Evolutionary conservation across 2,329 filamentous ascomycete species (phyloP).

Genomic region (Claviceps lovelessii): DNA sequence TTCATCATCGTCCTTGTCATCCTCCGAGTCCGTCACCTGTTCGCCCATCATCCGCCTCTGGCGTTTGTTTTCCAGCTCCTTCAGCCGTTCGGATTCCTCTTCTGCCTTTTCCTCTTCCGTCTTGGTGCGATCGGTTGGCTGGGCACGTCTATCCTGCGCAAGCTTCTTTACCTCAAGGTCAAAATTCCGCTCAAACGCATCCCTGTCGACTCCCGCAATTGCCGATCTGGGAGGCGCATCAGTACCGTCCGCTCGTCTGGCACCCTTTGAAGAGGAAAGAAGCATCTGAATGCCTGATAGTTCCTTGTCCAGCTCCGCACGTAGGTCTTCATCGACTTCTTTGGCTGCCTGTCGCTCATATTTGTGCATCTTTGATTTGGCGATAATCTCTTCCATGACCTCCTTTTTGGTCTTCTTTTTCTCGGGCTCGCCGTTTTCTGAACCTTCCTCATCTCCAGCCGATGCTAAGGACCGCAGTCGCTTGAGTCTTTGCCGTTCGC

Average conservation of each 20-base stretch:
- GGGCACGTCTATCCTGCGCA: conserved; percentile 68
- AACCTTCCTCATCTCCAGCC: conserved; percentile 31
- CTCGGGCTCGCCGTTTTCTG: conserved; percentile 48
- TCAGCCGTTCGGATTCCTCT: conserved; percentile 62
- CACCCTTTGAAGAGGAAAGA: conserved; percentile 38
- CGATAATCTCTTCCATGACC: conserved; percentile 94
- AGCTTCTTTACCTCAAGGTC: conserved; percentile 72
- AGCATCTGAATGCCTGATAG: conserved; percentile 62
- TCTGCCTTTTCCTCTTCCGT: conserved; percentile 74
- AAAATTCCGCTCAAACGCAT: conserved; percentile 70
- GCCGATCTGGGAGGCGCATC: conserved; percentile 12
- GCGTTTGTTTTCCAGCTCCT: conserved; percentile 70
- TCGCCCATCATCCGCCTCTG: conserved; percentile 79
- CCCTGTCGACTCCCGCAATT: conserved; percentile 44
- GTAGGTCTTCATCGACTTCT: conserved; percentile 81
- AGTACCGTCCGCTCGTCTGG: conserved; percentile 18
- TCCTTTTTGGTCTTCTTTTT: conserved; percentile 91
- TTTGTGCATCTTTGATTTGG: conserved; percentile 92
- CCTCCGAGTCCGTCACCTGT: conserved; percentile 51
- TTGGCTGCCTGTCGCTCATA: conserved; percentile 85
- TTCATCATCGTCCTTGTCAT: conserved; percentile 31
- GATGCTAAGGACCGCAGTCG: conserved; percentile 33
- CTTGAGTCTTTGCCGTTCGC: conserved; percentile 41
- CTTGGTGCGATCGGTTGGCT: conserved; percentile 77
- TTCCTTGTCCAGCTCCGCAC: conserved; percentile 72